phyloP scores from a whole-genome alignment of 169 alveolate species.

The Plasmodium fragile region DNA sequence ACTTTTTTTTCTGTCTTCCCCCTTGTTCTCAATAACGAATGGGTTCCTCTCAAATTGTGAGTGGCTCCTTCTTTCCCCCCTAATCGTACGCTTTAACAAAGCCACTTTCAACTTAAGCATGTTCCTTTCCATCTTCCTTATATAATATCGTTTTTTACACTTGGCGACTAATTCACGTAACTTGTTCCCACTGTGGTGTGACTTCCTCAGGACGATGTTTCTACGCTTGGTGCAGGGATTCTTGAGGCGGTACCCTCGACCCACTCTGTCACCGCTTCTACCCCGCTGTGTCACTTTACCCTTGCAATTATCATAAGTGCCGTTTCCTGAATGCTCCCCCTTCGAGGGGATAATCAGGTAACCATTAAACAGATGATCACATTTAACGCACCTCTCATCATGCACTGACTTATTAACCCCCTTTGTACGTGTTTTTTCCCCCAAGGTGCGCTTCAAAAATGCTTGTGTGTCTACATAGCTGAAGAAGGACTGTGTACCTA shows the following conservation, averaged over 20 bases:
- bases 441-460: slow-evolving; percentile 20
- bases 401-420: not conserved
- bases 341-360: slow-evolving; percentile 58
- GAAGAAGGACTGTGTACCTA: slow-evolving; percentile 7
- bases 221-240: not conserved
- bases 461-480: slow-evolving; percentile 62
- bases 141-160: not conserved
- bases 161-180: not conserved
- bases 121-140: not conserved
- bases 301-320: not conserved
- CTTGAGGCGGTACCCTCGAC: not conserved
- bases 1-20: not conserved
- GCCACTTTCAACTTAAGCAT: slow-evolving; percentile 1
- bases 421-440: not conserved
- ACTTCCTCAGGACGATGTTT: not conserved
- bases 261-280: not conserved
- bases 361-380: slow-evolving; percentile 3
- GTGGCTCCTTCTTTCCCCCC: slow-evolving; percentile 6
- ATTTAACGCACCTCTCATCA: not conserved
- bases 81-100: slow-evolving; percentile 12
- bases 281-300: not conserved
- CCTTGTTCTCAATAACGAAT: not conserved
- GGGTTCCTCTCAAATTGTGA: not conserved
- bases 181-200: not conserved
- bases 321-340: not conserved